Base-by-base conservation (phyloP, 2,329 filamentous ascomycete genomes). In the Triangularia setosa region DNA sequence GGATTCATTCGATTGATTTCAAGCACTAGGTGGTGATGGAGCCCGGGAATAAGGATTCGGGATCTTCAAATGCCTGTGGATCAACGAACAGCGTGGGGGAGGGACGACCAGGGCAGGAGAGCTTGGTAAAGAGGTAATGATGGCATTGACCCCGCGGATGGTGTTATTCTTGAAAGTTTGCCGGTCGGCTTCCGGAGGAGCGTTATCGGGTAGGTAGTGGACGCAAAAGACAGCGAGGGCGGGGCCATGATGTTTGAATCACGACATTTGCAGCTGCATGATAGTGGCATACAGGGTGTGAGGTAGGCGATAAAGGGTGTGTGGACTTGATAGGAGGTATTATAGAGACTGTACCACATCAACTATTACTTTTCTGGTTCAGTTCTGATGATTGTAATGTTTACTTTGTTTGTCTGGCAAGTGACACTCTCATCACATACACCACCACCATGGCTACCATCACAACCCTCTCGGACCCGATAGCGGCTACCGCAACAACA, bases 91-190 rank as follows among this genome's bases (percentile, higher is more conserved):
- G 40, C 40, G 40, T 48, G 40, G 40, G 40, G 40, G 40, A 48
- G 4, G n/a, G n/a, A 9, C n/a, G 12, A 14, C n/a, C n/a, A 21
- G n/a, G 18, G 40, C 7, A 48, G 7, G n/a, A 48, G 7, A n/a
- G 4, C 5, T 33, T 48, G 40, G 18, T 48, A 48, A 6, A 48
- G 40, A 48, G 5, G 40, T n/a, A n/a, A 48, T 48, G 40, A 48
- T 48, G 40, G 40, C 40, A 48, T 48, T 48, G 40, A 21, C 62
- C 65, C 65, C 52, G 60, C 60, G 35, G 21, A 67, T 67, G 65
- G 63, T 62, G 40, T 48, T 48, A 48, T 48, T 48, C 2, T 48
- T 48, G n/a, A 23, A 5, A n/a, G n/a, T 4, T 48, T 48, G 18
- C 40, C n/a, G 40, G 40, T 23, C 40, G 40, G 40, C 40, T 48